A percentile compares a stretch with the other conserved stretches of the same genome.
phyloP scores from a whole-genome alignment of 345 rosid genomes.

The Lepidium sativum region DNA sequence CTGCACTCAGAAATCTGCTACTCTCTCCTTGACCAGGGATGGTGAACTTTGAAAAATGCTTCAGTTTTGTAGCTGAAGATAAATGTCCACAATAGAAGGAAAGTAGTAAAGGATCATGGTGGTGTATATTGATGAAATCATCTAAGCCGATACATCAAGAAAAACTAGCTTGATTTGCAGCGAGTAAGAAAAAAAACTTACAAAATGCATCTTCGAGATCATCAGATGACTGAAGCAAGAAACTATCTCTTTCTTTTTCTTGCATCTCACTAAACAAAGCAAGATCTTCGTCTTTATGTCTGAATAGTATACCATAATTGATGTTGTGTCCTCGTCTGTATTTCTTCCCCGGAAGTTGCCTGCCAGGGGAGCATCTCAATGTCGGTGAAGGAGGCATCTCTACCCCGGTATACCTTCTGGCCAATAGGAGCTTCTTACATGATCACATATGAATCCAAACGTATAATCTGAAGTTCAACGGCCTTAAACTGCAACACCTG shows the following conservation, averaged over 20 bases:
- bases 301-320: conserved; percentile 52
- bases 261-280: conserved; percentile 86
- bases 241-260: conserved; percentile 67
- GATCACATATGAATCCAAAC: conserved; percentile 13
- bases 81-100: conserved; percentile 10
- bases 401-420: conserved; percentile 14
- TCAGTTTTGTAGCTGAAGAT: conserved; percentile 64
- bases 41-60: conserved; percentile 66
- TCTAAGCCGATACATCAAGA: neutral
- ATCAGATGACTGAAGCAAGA: conserved; percentile 73
- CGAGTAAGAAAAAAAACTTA: conserved; percentile 28
- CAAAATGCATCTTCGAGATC: conserved; percentile 81
- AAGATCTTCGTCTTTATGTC: conserved; percentile 81
- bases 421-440: conserved; percentile 4
- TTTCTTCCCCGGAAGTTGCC: conserved; percentile 47
- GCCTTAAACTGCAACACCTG: conserved; percentile 17
- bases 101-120: neutral
- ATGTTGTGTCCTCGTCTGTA: conserved; percentile 72
- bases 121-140: conserved; percentile 7
- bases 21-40: conserved; percentile 82
- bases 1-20: conserved; percentile 77
- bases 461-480: neutral
- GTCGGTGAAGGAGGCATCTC: conserved; percentile 94
- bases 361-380: conserved; percentile 64
- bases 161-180: neutral